Conservation (phyloP, 1,139 yeast species). For the Scheffersomyces lignicola region DNA sequence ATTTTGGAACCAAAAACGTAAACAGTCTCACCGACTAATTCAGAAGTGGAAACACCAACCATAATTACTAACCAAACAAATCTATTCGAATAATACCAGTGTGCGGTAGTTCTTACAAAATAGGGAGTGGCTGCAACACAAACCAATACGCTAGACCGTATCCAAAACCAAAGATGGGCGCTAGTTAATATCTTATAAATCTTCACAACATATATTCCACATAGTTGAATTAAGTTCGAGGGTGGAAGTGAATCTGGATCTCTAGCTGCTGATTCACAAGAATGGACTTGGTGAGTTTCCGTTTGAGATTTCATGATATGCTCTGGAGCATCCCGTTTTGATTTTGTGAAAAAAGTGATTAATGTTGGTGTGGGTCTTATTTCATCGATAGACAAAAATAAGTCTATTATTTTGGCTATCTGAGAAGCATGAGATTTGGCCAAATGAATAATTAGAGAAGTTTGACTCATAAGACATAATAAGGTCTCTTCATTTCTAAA, state of each 20-base stretch:
- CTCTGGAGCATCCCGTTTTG: slow-evolving; percentile 14
- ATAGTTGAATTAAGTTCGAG: slow-evolving; percentile 18
- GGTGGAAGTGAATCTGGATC: slow-evolving; percentile 37
- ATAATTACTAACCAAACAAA: slow-evolving; percentile 37
- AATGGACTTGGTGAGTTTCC: slow-evolving; percentile 12
- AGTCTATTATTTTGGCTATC: slow-evolving; percentile 21
- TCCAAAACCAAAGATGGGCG: slow-evolving; percentile 32
- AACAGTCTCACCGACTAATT: slow-evolving; percentile 35
- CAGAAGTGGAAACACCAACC: slow-evolving; percentile 33
- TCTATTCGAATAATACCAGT: slow-evolving; percentile 30
- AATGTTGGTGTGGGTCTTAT: slow-evolving; percentile 25
- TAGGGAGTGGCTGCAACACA: slow-evolving; percentile 28
- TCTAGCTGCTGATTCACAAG: slow-evolving; percentile 16
- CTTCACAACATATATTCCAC: slow-evolving; percentile 19
- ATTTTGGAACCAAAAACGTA: slow-evolving; percentile 29
- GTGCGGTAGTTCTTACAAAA: slow-evolving; percentile 30
- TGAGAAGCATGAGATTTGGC: slow-evolving; percentile 18
- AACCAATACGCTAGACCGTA: slow-evolving; percentile 27
- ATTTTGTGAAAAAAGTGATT: slow-evolving; percentile 22
- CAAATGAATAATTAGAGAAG: slow-evolving; percentile 24
- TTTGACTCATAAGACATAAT: slow-evolving; percentile 29
- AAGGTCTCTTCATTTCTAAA: slow-evolving; percentile 25
- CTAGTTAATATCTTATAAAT: slow-evolving; percentile 19
- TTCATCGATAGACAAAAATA: slow-evolving; percentile 27
- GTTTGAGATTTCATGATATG: slow-evolving; percentile 10